Evolutionary conservation across 1,284 basidiomycete genomes (phyloP), one percentile per base, ranked within the genome.

Genomic region (Pyrrhoderma lamaoense): DNA sequence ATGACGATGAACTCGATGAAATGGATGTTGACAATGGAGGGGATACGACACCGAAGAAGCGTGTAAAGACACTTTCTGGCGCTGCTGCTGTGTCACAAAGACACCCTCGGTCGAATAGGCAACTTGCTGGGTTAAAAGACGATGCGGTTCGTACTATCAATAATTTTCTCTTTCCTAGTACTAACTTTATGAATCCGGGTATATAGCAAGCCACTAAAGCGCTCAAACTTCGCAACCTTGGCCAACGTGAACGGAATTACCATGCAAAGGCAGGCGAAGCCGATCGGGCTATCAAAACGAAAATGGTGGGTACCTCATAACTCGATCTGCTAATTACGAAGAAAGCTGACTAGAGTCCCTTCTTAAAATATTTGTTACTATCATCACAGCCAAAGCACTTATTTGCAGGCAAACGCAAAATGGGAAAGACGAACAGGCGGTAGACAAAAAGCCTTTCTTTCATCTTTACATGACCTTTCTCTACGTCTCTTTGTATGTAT

Each of bases 261-360:
- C 75, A 85, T 40, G 93, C 92, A 22, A 90, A 86, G 65, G 93
- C 92, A 40, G 89, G 89, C 57, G 93, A 97, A 73, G 75, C 79
- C 52, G 93, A 97, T 72, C 82, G 91, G 57, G 74, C 75, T 13
- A 90, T 90, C 70, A 77, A 73, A 63, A 74, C 73, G 58, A 89
- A 89, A 76, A 89, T 86, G 85, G 88, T 89, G 45, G 8, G 74
- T 67, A 57, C 61, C 19, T 63, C 64, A 31, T 34, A 48, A 0
- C 51, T 14, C 42, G 34, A 11, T 16, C 31, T 31, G 27, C 22
- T 57, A 37, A 19, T 36, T 51, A 39, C 22, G 34, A 45, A 31
- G 48, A 48, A 45, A 55, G 51, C 61, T 45, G 57, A 16, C 9
- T 37, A 37, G 35, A 37, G 9, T 11, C 11, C 14, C n/a, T 16